phyloP scores from a whole-genome alignment of 805 yeast species.

The Wickerhamiella slavikovae region DNA sequence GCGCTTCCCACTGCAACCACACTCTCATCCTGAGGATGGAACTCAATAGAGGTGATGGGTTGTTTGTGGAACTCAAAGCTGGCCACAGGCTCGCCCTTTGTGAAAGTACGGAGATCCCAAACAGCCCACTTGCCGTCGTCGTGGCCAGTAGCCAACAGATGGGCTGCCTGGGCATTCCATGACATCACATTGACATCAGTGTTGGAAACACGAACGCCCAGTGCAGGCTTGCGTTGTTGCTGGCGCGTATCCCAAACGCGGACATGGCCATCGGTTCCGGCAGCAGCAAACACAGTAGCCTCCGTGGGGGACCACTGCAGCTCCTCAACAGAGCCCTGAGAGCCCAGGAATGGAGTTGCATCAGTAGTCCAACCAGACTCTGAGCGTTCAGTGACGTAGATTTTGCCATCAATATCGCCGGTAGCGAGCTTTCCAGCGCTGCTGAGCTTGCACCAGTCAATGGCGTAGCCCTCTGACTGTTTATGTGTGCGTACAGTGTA shows the following conservation, averaged over 20 bases:
- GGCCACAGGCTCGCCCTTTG: slow-evolving; percentile 64
- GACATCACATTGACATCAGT: slow-evolving; percentile 88
- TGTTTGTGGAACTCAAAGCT: slow-evolving; percentile 87
- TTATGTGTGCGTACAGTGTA: slow-evolving; percentile 77
- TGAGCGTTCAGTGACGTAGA: slow-evolving; percentile 59
- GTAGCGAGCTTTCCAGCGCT: slow-evolving; percentile 63
- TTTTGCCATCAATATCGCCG: slow-evolving; percentile 77
- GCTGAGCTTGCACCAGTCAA: slow-evolving; percentile 87
- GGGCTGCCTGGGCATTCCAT: slow-evolving; percentile 78
- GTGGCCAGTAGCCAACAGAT: slow-evolving; percentile 84
- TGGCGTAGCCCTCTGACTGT: slow-evolving; percentile 89
- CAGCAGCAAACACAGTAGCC: slow-evolving; percentile 84
- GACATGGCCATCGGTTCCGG: slow-evolving; percentile 77
- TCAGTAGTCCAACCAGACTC: slow-evolving; percentile 69
- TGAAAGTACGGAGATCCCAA: slow-evolving; percentile 86
- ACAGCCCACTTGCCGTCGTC: slow-evolving; percentile 96
- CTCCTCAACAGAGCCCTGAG: slow-evolving; percentile 65
- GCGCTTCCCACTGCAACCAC: slow-evolving; percentile 90
- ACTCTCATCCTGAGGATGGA: slow-evolving; percentile 90
- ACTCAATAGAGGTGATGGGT: slow-evolving; percentile 79
- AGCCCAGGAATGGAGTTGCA: slow-evolving; percentile 42
- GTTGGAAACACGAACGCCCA: slow-evolving; percentile 58
- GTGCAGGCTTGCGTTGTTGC: slow-evolving; percentile 76
- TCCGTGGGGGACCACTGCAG: slow-evolving; percentile 92
- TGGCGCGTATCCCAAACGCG: slow-evolving; percentile 96